Evolutionary conservation across 352 stramenopile species (phyloP), one percentile per base, ranked within the genome.

Genomic region (Globisporangium paddicum): DNA sequence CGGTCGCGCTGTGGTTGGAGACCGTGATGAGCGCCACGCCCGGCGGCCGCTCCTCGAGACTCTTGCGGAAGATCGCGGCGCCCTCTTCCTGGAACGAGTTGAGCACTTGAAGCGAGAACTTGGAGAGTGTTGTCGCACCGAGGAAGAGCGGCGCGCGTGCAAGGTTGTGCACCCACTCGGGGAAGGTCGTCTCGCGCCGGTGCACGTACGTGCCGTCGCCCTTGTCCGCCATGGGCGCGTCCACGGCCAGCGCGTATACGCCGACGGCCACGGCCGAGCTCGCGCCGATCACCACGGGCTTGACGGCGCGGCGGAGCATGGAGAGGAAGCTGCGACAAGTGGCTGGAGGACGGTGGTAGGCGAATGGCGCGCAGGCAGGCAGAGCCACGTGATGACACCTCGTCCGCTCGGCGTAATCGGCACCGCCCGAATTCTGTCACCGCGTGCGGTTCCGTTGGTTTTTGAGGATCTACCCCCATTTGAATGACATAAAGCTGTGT

Each of bases 1-100:
- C 80, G 5, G 82, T 94, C 10, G 85, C 80, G 51, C 82, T 86
- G 73, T 94, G 85, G 62, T 94, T 94, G 30, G 79, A 91, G 42
- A 94, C 82, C 30, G 85, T 94, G 62, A 94, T 89, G 56, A 94
- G 56, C 28, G 82, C 55, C 38, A 75, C 79, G 38, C 71, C 66
- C 5, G 69, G 55, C 34, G 78, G 80, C 8, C 81, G 68, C 41
- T 67, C 52, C 8, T 82, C 65, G 26, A 87, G 45, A n/a, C 67
- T 64, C 38, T 79, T 59, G 9, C 63, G 51, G 28, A 94, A 49
- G n/a, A 68, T 61, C 23, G 87, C 79, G 21, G 60, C 40, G 35
- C 77, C 79, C 18, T 87, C 63, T 2, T 74, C 63, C 0, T 49
- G 71, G 38, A 79, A 84, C 4, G 42, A 57, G 66, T 89, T 94